These are phyloP conservation scores for Talaromyces islandicus DNA, from an alignment of 2,329 filamentous ascomycete species.

Conservation along the genomic window DNA sequence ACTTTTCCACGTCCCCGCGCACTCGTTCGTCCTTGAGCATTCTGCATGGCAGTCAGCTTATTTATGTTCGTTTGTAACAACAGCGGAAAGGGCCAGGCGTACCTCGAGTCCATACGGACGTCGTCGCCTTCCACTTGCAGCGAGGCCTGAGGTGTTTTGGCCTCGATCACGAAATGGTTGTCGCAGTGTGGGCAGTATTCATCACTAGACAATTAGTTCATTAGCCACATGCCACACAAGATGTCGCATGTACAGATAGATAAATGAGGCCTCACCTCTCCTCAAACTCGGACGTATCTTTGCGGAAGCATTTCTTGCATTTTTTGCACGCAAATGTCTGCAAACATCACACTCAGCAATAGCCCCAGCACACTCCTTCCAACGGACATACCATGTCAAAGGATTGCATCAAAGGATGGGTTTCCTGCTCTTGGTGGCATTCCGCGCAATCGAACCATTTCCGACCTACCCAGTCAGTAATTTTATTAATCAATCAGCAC, in stretches of 20 bases:
- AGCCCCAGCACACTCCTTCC: not conserved
- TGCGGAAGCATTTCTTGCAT: conserved; percentile 96
- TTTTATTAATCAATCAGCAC: not conserved
- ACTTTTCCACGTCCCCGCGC: conserved; percentile 51
- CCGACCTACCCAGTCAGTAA: conserved; percentile 59
- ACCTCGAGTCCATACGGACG: conserved; percentile 70
- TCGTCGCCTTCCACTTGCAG: conserved; percentile 90
- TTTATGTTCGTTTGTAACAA: not conserved
- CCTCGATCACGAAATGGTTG: conserved; percentile 95
- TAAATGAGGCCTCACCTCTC: conserved; percentile 51
- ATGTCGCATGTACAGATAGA: not conserved
- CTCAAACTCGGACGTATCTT: conserved; percentile 86
- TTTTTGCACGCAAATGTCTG: conserved; percentile 90
- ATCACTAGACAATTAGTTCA: conserved; percentile 52
- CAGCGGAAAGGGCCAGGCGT: conserved; percentile 12
- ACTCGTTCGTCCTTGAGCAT: conserved; percentile 92
- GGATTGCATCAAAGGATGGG: conserved; percentile 67
- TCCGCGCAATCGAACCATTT: conserved; percentile 99
- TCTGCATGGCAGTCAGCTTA: conserved; percentile 26
- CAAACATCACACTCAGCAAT: not conserved
- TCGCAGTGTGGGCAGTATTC: conserved; percentile 99
- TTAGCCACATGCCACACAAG: not conserved
- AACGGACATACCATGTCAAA: conserved; percentile 73
- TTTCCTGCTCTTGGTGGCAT: conserved; percentile 78
- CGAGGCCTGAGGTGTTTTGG: conserved; percentile 72